Conservation (phyloP, 768 basidiomycete genomes). For the Pholiota microspora region DNA sequence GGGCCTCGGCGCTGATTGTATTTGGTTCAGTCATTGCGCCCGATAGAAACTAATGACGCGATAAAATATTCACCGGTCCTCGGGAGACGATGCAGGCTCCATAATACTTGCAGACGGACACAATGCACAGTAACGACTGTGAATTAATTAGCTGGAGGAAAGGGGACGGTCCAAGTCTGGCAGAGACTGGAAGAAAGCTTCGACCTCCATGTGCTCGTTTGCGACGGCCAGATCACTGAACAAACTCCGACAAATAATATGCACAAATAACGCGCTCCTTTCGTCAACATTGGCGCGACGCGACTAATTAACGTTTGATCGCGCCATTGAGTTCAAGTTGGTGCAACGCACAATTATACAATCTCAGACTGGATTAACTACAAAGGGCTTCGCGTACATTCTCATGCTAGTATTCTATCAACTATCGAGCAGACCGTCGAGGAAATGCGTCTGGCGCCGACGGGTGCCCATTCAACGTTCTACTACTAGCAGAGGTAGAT, state of each 20-base stretch:
- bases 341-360: background rate
- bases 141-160: background rate
- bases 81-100: conserved; percentile 14
- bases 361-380: background rate
- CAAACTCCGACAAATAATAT: conserved; percentile 18
- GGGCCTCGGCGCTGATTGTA: conserved; percentile 12
- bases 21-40: conserved; percentile 3
- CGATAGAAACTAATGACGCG: conserved; percentile 1
- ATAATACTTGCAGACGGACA: conserved; percentile 10
- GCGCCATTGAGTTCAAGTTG: background rate
- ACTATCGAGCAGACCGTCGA: background rate
- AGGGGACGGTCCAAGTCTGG: too few relatives aligned
- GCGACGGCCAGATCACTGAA: conserved; percentile 9
- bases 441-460: background rate
- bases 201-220: conserved; percentile 4
- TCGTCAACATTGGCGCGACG: background rate
- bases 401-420: background rate
- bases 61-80: conserved; percentile 16
- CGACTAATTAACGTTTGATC: background rate
- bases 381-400: background rate
- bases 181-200: background rate
- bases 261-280: conserved; percentile 23
- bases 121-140: background rate
- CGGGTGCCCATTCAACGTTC: too few relatives aligned
- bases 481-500: background rate